phyloP scores from a whole-genome alignment of 164 flowering plant species.

The Vitis labrusca region DNA sequence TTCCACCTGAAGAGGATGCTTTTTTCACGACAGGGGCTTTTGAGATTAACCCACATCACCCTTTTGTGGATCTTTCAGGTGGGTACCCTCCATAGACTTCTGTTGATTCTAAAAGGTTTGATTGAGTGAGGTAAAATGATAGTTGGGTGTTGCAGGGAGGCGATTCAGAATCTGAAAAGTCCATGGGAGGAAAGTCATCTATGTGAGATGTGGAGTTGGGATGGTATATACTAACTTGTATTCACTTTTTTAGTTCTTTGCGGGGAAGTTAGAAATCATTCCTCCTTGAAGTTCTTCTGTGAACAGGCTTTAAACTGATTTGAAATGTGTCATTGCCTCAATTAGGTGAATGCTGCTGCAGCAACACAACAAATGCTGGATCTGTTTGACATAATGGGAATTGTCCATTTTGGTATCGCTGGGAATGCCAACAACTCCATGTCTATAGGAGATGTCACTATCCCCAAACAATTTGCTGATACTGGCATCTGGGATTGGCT shows the following conservation, averaged over 20 bases:
- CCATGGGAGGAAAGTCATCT: conserved; percentile 24
- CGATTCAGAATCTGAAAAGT: conserved; percentile 30
- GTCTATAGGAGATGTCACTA: conserved; percentile 33
- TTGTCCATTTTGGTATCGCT: conserved; percentile 41
- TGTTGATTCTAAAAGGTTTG: background rate
- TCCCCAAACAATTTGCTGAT: conserved; percentile 28
- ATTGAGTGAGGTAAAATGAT: background rate
- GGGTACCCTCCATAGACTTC: background rate
- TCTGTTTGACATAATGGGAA: conserved; percentile 29
- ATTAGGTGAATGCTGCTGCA: conserved; percentile 41
- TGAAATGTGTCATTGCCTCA: background rate
- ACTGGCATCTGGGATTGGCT: conserved; percentile 43
- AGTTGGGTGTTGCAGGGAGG: conserved; percentile 21
- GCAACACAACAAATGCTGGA: conserved; percentile 38
- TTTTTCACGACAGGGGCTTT: conserved; percentile 25
- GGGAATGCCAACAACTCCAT: conserved; percentile 29
- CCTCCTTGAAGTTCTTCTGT: background rate
- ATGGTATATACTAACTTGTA: conserved; percentile 15
- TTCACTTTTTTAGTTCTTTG: background rate
- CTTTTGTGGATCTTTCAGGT: conserved; percentile 28
- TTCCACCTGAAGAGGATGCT: conserved; percentile 26
- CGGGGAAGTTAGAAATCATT: background rate
- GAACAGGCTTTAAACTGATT: background rate
- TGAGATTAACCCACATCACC: conserved; percentile 15
- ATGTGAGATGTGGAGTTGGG: conserved; percentile 38